phyloP scores from a whole-genome alignment of 106 monocot species.

The Narthecium ossifragum region DNA sequence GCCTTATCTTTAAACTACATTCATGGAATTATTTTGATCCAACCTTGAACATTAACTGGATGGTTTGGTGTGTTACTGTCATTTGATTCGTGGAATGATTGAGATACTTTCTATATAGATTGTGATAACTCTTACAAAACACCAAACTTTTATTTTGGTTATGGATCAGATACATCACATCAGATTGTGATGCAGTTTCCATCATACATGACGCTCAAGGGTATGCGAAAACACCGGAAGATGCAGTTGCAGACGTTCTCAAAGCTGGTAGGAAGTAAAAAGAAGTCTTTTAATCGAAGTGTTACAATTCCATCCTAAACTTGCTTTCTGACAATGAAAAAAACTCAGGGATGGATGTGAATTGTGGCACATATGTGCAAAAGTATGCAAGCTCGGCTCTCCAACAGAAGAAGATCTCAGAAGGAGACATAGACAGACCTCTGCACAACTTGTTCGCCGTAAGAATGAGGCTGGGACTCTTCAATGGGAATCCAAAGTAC shows the following conservation, averaged over 20 bases:
- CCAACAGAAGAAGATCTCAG: slow-evolving; percentile 47
- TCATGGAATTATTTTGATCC: no score
- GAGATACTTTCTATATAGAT: no score
- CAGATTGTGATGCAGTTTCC: slow-evolving; percentile 87
- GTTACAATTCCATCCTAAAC: no score
- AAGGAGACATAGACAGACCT: slow-evolving; percentile 64
- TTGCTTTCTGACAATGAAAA: no score
- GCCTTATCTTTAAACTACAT: no score
- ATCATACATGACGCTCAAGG: slow-evolving; percentile 55
- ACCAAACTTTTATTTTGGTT: no score
- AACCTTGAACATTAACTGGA: no score
- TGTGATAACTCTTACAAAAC: background rate
- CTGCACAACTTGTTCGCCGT: slow-evolving; percentile 70
- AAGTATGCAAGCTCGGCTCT: slow-evolving; percentile 48
- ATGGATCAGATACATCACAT: slow-evolving; percentile 52
- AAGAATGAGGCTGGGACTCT: slow-evolving; percentile 81
- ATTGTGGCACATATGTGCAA: slow-evolving; percentile 76
- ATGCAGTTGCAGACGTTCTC: slow-evolving; percentile 78
- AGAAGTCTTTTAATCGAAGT: no score
- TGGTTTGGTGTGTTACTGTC: no score
- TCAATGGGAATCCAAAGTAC: slow-evolving; percentile 62
- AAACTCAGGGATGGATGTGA: slow-evolving; percentile 89
- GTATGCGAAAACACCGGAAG: slow-evolving; percentile 69
- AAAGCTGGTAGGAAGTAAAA: slow-evolving; percentile 75
- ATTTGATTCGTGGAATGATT: no score